phyloP scores from a whole-genome alignment of 257 asterid species.

The Nemophila menziesii region DNA sequence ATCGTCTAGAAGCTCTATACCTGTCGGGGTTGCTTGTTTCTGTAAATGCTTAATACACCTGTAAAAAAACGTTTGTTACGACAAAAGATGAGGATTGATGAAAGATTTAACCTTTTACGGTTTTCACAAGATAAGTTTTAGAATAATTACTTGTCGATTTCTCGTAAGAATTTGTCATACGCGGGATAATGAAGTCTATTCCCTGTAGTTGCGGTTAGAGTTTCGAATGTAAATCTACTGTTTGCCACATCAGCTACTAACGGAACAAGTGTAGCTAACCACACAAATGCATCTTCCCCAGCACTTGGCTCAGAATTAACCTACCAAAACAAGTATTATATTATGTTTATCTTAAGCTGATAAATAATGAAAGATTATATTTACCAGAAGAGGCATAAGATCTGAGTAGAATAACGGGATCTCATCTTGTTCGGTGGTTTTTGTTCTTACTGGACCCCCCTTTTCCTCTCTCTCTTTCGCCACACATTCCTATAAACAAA shows the following conservation, averaged over 20 bases:
- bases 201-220: conserved; percentile 60
- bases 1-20: conserved; percentile 50
- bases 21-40: conserved; percentile 52
- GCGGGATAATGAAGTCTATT: conserved; percentile 76
- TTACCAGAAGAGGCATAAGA: conserved; percentile 86
- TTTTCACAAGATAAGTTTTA: too few relatives aligned
- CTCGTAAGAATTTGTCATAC: conserved; percentile 59
- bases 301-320: conserved; percentile 52
- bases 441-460: conserved; percentile 11
- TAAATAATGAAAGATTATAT: conserved; percentile 5
- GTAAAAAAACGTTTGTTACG: not conserved
- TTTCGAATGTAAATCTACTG: conserved; percentile 73
- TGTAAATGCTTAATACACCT: conserved; percentile 70
- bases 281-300: conserved; percentile 66
- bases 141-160: conserved; percentile 39
- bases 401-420: conserved; percentile 77
- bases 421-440: conserved; percentile 47
- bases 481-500: conserved; percentile 32
- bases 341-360: not conserved
- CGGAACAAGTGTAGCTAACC: conserved; percentile 63
- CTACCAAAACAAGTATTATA: conserved; percentile 29
- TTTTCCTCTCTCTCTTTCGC: conserved; percentile 60
- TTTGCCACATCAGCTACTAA: conserved; percentile 57
- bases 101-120: too few relatives aligned
- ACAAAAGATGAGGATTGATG: not conserved